These are phyloP conservation scores for Gypsophila paniculata DNA, from an alignment of 179 eudicot genomes.

Conservation along the genomic window DNA sequence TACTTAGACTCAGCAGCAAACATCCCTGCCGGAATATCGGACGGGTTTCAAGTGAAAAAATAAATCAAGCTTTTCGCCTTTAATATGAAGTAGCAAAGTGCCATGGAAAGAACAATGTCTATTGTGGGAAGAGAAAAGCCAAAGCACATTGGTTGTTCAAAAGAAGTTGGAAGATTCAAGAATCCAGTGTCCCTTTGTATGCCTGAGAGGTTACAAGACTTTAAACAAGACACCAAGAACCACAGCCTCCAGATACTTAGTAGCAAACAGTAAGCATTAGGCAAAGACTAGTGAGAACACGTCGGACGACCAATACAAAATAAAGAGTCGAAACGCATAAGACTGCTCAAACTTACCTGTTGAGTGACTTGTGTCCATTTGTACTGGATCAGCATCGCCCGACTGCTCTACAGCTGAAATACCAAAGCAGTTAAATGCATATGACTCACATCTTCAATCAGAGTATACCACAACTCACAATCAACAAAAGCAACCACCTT, in stretches of 20 bases:
- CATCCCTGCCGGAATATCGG: not conserved
- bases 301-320: no score
- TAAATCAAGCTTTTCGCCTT: not conserved
- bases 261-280: no score
- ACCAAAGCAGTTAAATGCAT: not conserved
- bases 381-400: constrained; percentile 15
- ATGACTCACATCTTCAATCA: not conserved
- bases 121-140: not conserved
- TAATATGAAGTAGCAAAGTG: not conserved
- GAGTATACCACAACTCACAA: not conserved
- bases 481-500: not conserved
- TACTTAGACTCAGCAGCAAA: not conserved
- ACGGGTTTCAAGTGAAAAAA: not conserved
- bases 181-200: not conserved
- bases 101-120: not conserved
- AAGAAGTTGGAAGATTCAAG: not conserved
- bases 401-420: constrained; percentile 29
- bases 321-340: no score
- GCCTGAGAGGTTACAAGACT: not conserved
- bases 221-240: not conserved
- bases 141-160: not conserved
- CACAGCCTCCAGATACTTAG: not conserved
- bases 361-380: constrained; percentile 31
- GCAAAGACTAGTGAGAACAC: no score
- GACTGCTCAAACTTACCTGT: constrained; percentile 25